phyloP scores from a whole-genome alignment of 495 filamentous ascomycete genomes.

The Penicillium argentinense region DNA sequence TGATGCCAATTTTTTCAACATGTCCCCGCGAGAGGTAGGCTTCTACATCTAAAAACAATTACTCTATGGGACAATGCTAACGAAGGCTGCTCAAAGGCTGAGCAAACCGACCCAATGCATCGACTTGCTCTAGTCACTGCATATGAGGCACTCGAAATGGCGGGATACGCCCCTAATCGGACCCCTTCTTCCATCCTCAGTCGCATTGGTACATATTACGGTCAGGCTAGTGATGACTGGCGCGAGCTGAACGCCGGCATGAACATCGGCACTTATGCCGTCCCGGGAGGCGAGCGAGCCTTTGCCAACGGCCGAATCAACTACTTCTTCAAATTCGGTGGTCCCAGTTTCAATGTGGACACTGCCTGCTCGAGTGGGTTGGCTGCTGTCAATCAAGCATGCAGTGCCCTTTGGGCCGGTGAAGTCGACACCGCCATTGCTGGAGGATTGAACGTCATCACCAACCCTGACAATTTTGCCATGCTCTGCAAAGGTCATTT shows the following conservation, averaged over 20 bases:
- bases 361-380: slow-evolving; percentile 25
- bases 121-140: slow-evolving; percentile 32
- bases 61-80: too few relatives aligned
- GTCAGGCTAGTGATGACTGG: slow-evolving; percentile 20
- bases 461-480: slow-evolving; percentile 69
- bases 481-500: slow-evolving; percentile 70
- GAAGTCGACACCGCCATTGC: slow-evolving; percentile 73
- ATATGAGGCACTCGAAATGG: slow-evolving; percentile 39
- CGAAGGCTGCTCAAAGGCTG: too few relatives aligned
- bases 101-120: slow-evolving; percentile 32
- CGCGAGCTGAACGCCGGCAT: slow-evolving; percentile 18
- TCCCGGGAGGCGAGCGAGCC: slow-evolving; percentile 24
- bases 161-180: slow-evolving; percentile 27
- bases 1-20: slow-evolving; percentile 31
- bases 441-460: slow-evolving; percentile 67
- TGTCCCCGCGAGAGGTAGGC: slow-evolving; percentile 24
- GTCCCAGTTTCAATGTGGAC: slow-evolving; percentile 18
- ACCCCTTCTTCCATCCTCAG: slow-evolving; percentile 17
- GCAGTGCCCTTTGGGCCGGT: slow-evolving; percentile 62
- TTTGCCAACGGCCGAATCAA: slow-evolving; percentile 28
- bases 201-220: slow-evolving; percentile 37
- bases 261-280: slow-evolving; percentile 26
- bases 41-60: background rate
- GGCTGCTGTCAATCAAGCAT: slow-evolving; percentile 64
- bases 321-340: slow-evolving; percentile 25